Conservation (phyloP, 2,329 filamentous ascomycete species). For the Beauveria bassiana region DNA sequence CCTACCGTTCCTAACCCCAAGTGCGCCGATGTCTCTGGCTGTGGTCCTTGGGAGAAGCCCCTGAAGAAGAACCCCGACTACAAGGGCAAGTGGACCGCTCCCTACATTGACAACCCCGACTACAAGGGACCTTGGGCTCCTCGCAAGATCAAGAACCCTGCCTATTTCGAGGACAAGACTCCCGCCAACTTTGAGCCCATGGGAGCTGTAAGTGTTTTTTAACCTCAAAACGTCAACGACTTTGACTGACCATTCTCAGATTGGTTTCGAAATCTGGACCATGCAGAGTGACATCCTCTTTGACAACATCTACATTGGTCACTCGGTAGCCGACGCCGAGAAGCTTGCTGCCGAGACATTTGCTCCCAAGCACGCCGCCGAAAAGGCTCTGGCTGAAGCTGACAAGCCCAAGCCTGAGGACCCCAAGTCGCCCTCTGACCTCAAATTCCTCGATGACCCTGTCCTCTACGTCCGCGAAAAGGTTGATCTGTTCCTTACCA, state of each 20-base stretch:
- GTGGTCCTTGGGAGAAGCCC: conserved; percentile 85
- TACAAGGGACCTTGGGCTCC: conserved; percentile 97
- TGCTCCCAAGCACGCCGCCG: conserved; percentile 75
- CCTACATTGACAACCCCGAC: conserved; percentile 89
- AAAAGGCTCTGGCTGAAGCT: conserved; percentile 72
- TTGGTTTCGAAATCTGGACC: conserved; percentile 99
- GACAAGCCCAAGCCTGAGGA: conserved; percentile 65
- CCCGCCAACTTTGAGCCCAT: conserved; percentile 97
- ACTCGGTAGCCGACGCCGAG: conserved; percentile 87
- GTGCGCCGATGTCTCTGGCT: conserved; percentile 87
- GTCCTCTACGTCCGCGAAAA: conserved; percentile 86
- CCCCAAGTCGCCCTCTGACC: conserved; percentile 63
- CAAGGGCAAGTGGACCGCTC: conserved; percentile 98
- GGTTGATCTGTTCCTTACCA: conserved; percentile 79
- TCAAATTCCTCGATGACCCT: conserved; percentile 87
- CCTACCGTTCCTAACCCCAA: conserved; percentile 92
- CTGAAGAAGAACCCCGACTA: conserved; percentile 91
- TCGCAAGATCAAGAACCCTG: conserved; percentile 93
- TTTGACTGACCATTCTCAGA: conserved; percentile 39
- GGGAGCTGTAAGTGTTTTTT: conserved; percentile 69
- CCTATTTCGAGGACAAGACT: conserved; percentile 94
- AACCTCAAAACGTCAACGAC: too few species aligned
- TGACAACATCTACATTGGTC: conserved; percentile 99
- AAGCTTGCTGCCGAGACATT: conserved; percentile 86
- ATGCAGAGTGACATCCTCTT: conserved; percentile 99